phyloP scores from a whole-genome alignment of 2,329 filamentous ascomycete species.

The Fusarium tjaetaba region DNA sequence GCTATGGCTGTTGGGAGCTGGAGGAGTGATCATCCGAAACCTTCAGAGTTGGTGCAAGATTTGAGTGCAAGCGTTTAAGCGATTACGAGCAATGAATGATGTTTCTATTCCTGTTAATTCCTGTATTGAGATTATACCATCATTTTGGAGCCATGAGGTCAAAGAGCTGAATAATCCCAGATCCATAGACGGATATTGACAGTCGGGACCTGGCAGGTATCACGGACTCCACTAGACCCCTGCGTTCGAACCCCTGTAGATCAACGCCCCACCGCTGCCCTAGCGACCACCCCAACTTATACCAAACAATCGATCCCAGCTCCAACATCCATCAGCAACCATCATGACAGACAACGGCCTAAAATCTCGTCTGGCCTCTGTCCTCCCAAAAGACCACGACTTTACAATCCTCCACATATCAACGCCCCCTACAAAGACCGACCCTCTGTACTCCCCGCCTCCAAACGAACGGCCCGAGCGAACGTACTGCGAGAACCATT shows the following conservation, averaged over 20 bases:
- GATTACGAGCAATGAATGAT: neutral
- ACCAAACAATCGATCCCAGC: neutral
- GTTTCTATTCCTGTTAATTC: neutral
- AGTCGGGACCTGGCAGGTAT: neutral
- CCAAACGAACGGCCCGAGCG: conserved; percentile 76
- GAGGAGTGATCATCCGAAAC: conserved; percentile 15
- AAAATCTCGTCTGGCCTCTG: conserved; percentile 52
- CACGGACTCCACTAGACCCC: neutral
- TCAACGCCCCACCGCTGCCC: conserved; percentile 20
- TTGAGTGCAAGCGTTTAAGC: neutral
- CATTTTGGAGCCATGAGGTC: neutral
- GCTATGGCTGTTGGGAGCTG: conserved; percentile 35
- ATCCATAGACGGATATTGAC: neutral
- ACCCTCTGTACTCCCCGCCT: conserved; percentile 81
- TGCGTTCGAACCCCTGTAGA: conserved; percentile 8
- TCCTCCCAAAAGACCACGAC: conserved; percentile 62
- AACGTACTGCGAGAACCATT: conserved; percentile 90
- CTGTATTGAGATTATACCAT: neutral
- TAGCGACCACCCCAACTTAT: conserved; percentile 27
- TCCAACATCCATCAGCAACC: conserved; percentile 2
- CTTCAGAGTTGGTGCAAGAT: conserved; percentile 10
- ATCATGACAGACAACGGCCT: conserved; percentile 26
- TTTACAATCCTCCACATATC: conserved; percentile 88
- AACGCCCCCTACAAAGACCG: conserved; percentile 78
- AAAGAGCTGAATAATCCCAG: neutral